Base-by-base conservation (phyloP, 495 filamentous ascomycete genomes). In the Bryoglossum gracile region DNA sequence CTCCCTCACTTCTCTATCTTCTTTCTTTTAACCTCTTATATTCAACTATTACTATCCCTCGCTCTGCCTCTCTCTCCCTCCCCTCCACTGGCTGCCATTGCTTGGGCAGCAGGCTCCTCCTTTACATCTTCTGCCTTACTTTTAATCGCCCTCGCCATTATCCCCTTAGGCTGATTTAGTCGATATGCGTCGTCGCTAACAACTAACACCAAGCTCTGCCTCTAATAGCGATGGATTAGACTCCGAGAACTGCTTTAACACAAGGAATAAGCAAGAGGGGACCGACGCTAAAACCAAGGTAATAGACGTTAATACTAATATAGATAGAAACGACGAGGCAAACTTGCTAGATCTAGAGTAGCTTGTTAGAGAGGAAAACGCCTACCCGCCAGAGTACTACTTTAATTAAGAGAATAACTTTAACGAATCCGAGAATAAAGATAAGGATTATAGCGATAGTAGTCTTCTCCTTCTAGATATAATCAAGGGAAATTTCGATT, bases 21-120 rank as follows among this genome's bases (percentile, higher is more conserved):
- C 34, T 48, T 48, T 48, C 46, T 23, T 48, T 22, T 4, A 48
- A 48, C 34, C 46, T 48, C 35, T 48, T 22, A 48, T 48, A 39
- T 35, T 48, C 14, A 48, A 48, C 35, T 14, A 39, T 40, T 33
- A 48, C 22, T 28, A 3, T 23, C 38, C 26, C 28, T 50, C 38
- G 39, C 40, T 50, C 24, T 41, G 32, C 34, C 33, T 34, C 43
- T 46, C n/a, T n/a, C n/a, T n/a, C n/a, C n/a, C n/a, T n/a, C n/a
- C n/a, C n/a, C n/a, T n/a, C 48, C 24, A 19, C 36, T n/a, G n/a
- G n/a, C n/a, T n/a, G n/a, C n/a, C n/a, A n/a, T n/a, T n/a, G n/a
- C n/a, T n/a, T n/a, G n/a, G n/a, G n/a, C n/a, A n/a, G n/a, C n/a
- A n/a, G n/a, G n/a, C n/a, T n/a, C n/a, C n/a, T n/a, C n/a, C n/a